Percentiles rank a stretch among this genome's conserved stretches.
phyloP scores from a whole-genome alignment of 2,329 filamentous ascomycete species.

The Arthrobotrys sphaeroides region DNA sequence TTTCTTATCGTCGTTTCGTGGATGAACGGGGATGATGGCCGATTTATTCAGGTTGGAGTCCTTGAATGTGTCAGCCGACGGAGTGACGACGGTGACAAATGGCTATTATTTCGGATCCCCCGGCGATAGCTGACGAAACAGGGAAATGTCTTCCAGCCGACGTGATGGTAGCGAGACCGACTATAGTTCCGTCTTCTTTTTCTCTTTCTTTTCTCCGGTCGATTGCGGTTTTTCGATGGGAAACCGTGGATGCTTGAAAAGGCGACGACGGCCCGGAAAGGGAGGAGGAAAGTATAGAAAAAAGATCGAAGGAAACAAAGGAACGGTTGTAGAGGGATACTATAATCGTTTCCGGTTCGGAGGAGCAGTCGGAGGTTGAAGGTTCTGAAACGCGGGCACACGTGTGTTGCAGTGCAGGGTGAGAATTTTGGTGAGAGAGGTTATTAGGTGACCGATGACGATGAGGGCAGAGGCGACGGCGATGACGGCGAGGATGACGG shows the following conservation, averaged over 20 bases:
- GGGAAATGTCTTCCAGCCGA: slow-evolving; percentile 23
- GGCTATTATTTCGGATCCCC: slow-evolving; percentile 17
- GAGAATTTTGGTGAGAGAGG: background rate
- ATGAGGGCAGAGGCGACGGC: slow-evolving; percentile 2
- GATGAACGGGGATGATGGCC: background rate
- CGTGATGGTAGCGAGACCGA: slow-evolving; percentile 1
- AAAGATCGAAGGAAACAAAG: background rate
- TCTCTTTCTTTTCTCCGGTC: background rate
- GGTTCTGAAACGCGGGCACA: background rate
- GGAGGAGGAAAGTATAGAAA: background rate
- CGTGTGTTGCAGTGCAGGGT: background rate
- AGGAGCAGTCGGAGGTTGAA: background rate
- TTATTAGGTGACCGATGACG: slow-evolving; percentile 2
- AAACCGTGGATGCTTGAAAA: too few relatives aligned
- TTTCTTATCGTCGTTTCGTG: background rate
- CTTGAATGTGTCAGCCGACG: slow-evolving; percentile 45
- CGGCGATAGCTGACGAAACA: slow-evolving; percentile 34
- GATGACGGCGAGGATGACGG: background rate
- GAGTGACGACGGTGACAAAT: slow-evolving; percentile 15
- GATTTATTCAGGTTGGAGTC: slow-evolving; percentile 35
- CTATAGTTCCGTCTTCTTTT: too few relatives aligned
- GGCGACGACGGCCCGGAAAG: too few relatives aligned
- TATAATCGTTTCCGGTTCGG: slow-evolving; percentile 2
- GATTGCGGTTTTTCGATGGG: background rate
- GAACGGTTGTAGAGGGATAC: background rate